Conservation (phyloP, 139 green algal species). For the Micractinium sp. region DNA sequence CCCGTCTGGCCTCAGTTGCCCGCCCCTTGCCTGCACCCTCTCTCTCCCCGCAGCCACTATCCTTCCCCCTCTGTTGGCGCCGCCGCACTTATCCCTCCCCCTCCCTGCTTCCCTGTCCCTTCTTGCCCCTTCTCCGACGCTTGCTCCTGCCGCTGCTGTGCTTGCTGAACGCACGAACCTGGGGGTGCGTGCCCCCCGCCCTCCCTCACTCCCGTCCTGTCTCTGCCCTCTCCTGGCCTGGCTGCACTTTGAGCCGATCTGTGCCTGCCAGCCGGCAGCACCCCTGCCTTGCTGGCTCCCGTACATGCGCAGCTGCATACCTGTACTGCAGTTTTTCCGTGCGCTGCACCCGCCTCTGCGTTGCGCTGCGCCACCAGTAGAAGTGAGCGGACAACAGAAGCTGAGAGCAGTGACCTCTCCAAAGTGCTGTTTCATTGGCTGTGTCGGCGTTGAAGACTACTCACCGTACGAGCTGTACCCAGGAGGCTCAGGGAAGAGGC, state of each 20-base stretch:
- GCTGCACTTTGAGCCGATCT: too few species aligned
- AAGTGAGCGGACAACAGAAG: too few species aligned
- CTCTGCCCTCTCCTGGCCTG: too few species aligned
- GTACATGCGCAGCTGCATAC: background rate
- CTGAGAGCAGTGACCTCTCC: too few species aligned
- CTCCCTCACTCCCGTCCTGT: too few species aligned
- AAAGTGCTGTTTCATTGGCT: too few species aligned
- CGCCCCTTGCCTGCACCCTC: background rate
- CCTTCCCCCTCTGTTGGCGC: background rate
- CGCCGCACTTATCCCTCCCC: background rate
- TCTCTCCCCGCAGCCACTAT: background rate
- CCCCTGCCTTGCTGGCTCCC: background rate
- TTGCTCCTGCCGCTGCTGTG: background rate
- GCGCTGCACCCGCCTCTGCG: background rate
- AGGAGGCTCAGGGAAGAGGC: too few species aligned
- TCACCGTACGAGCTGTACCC: too few species aligned
- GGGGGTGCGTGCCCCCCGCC: background rate
- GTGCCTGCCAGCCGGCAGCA: too few species aligned
- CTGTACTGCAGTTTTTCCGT: conserved; percentile 2
- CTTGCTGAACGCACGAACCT: background rate
- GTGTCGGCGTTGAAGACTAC: too few species aligned
- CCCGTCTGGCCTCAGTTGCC: background rate
- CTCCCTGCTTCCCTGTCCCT: background rate
- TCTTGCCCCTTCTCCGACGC: background rate
- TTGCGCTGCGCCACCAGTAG: too few species aligned